phyloP scores from a whole-genome alignment of 495 filamentous ascomycete genomes.

The Penicillium odoratum region DNA sequence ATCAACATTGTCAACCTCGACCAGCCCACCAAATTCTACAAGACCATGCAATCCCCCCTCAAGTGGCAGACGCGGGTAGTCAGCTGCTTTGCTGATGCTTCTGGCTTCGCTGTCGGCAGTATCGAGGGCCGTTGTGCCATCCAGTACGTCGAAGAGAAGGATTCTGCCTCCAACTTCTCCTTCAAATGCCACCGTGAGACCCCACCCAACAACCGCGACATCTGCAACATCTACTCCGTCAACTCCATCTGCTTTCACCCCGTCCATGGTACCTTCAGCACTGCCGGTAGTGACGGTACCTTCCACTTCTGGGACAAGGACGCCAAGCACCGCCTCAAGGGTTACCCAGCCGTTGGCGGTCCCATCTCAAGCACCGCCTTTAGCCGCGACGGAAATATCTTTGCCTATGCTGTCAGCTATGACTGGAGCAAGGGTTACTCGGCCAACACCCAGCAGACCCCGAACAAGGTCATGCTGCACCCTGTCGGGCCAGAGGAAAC shows the following conservation, averaged over 20 bases:
- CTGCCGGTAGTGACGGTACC: slow-evolving; percentile 83
- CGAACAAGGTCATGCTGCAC: slow-evolving; percentile 88
- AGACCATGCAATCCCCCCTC: slow-evolving; percentile 79
- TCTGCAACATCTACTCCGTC: slow-evolving; percentile 82
- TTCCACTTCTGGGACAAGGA: slow-evolving; percentile 93
- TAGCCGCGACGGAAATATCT: slow-evolving; percentile 73
- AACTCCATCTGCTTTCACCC: slow-evolving; percentile 91
- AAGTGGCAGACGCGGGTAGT: slow-evolving; percentile 88
- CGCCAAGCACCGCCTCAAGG: slow-evolving; percentile 81
- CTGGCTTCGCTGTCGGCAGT: slow-evolving; percentile 81
- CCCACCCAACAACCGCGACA: slow-evolving; percentile 58
- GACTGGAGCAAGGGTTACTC: slow-evolving; percentile 93
- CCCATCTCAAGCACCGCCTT: slow-evolving; percentile 79
- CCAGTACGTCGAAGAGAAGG: slow-evolving; percentile 86
- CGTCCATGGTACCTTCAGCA: slow-evolving; percentile 83
- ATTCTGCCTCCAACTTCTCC: slow-evolving; percentile 77
- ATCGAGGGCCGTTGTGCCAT: slow-evolving; percentile 90
- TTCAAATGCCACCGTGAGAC: slow-evolving; percentile 92
- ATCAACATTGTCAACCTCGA: slow-evolving; percentile 84
- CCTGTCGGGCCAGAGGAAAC: slow-evolving; percentile 74
- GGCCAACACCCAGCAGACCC: slow-evolving; percentile 63
- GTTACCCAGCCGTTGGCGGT: slow-evolving; percentile 80
- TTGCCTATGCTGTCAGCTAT: slow-evolving; percentile 89
- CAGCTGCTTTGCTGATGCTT: slow-evolving; percentile 79
- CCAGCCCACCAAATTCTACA: slow-evolving; percentile 75